These are phyloP conservation scores for Thuja plicata DNA, from an alignment of 83 land plant species.

Conservation along the genomic window DNA sequence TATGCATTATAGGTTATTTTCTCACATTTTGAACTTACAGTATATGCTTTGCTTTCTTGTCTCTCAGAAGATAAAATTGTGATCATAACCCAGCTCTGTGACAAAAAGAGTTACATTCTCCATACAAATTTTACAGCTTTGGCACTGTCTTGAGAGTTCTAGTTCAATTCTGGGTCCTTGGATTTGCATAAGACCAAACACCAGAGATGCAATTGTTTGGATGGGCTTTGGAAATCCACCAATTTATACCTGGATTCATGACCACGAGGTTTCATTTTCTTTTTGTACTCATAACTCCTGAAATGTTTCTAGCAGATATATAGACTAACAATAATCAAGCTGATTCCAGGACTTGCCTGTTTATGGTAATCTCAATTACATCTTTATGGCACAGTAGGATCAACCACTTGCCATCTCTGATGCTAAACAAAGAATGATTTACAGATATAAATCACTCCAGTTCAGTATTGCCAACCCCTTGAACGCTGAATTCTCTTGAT, in stretches of 20 bases:
- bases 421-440: no score
- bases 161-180: neutral
- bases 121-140: neutral
- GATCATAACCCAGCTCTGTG: neutral
- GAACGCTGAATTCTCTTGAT: slow-evolving; percentile 52
- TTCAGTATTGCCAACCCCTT: slow-evolving; percentile 75
- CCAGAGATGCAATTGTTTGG: neutral
- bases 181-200: neutral
- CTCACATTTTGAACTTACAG: neutral
- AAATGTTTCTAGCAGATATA: neutral
- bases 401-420: neutral
- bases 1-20: neutral
- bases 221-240: no score
- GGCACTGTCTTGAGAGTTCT: no score
- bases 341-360: neutral
- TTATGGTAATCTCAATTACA: neutral
- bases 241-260: neutral
- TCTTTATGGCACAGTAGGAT: neutral
- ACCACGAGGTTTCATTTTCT: neutral
- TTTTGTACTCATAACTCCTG: neutral
- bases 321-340: neutral
- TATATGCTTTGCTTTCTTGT: neutral
- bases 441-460: neutral
- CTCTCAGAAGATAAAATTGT: neutral
- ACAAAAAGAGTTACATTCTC: neutral